Conservation (phyloP, 805 yeast species). For the Pichia thaimueangensis region DNA sequence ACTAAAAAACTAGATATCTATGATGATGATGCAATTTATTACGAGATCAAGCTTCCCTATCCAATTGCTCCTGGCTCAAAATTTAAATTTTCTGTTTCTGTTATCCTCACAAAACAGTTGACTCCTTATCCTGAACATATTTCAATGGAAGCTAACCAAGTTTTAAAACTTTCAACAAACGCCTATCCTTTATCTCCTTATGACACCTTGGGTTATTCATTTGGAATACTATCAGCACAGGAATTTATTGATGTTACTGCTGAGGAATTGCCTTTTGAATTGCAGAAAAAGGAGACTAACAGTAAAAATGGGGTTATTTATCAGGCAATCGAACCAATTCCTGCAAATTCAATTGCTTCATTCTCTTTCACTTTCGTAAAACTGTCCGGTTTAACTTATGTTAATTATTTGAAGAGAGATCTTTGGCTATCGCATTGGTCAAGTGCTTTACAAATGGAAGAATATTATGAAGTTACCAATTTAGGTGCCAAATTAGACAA, state of each 20-base stretch:
- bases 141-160: constrained; percentile 54
- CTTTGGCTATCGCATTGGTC: constrained; percentile 90
- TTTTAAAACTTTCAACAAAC: constrained; percentile 42
- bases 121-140: constrained; percentile 61
- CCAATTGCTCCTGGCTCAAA: constrained; percentile 62
- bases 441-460: constrained; percentile 66
- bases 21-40: constrained; percentile 32
- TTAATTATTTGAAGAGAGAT: constrained; percentile 57
- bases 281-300: constrained; percentile 17
- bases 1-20: constrained; percentile 10
- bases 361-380: constrained; percentile 57
- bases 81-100: constrained; percentile 41
- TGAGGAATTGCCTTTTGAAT: constrained; percentile 6
- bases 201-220: constrained; percentile 40
- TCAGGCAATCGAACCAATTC: constrained; percentile 19
- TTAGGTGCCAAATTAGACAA: constrained; percentile 60
- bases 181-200: constrained; percentile 60
- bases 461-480: constrained; percentile 75
- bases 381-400: constrained; percentile 58
- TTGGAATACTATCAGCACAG: constrained; percentile 36
- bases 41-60: constrained; percentile 47
- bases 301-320: constrained; percentile 24
- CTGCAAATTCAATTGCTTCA: constrained; percentile 42
- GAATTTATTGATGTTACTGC: constrained; percentile 2
- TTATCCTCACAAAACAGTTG: constrained; percentile 41